Percentiles rank a stretch among this genome's conserved stretches.
phyloP scores from a whole-genome alignment of 208 protist species.

The Acanthamoeba culbertsoni region DNA sequence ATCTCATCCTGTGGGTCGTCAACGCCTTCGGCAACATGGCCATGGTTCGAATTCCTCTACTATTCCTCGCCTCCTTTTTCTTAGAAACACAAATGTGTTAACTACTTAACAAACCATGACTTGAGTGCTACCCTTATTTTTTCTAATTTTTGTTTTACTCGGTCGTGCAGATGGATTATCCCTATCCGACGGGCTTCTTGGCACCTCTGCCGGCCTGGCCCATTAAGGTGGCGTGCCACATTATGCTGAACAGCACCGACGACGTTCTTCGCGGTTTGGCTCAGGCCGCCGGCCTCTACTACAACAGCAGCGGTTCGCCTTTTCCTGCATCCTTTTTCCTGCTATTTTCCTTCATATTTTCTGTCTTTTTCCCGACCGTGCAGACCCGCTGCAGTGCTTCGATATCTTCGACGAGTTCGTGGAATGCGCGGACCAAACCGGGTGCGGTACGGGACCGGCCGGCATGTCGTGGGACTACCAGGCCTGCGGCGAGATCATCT shows the following conservation, averaged over 20 bases:
- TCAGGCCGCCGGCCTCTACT: slow-evolving; percentile 64
- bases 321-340: neutral
- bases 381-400: slow-evolving; percentile 25
- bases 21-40: slow-evolving; percentile 59
- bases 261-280: slow-evolving; percentile 38
- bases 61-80: neutral
- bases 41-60: neutral
- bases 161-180: slow-evolving; percentile 59
- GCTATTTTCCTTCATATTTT: neutral
- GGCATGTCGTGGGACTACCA: slow-evolving; percentile 81
- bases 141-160: neutral
- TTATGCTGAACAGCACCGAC: neutral
- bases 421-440: slow-evolving; percentile 54
- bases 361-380: neutral
- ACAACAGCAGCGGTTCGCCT: slow-evolving; percentile 61
- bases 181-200: slow-evolving; percentile 68
- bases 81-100: neutral
- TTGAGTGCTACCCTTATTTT: neutral
- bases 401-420: slow-evolving; percentile 53
- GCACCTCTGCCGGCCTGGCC: slow-evolving; percentile 71
- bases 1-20: slow-evolving; percentile 47
- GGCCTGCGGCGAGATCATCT: slow-evolving; percentile 82
- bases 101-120: neutral
- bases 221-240: slow-evolving; percentile 69
- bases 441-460: slow-evolving; percentile 14